Evolutionary conservation across 768 basidiomycete species (phyloP).

Genomic region (Rhodotorula graminis): DNA sequence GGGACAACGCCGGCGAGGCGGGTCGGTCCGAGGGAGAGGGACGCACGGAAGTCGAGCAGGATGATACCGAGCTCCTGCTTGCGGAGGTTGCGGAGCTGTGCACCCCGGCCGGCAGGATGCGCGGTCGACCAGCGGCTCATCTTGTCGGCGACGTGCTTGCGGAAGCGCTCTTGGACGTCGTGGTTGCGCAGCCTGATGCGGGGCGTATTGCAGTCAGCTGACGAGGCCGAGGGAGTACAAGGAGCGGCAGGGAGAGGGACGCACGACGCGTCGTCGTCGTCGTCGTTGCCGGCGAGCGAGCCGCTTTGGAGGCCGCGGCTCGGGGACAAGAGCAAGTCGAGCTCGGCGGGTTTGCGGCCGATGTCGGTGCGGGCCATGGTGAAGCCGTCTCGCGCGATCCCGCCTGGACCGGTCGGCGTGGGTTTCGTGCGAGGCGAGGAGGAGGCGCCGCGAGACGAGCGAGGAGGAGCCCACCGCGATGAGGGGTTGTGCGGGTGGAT

Average conservation of each 20-base stretch:
- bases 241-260: neutral
- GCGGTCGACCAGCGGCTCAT: constrained; percentile 8
- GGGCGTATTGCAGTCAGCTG: too few species aligned
- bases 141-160: constrained; percentile 27
- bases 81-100: neutral
- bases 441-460: neutral
- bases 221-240: neutral
- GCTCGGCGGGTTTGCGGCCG: constrained; percentile 8
- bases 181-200: constrained; percentile 16
- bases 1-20: too few species aligned
- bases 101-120: neutral
- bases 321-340: constrained; percentile 31
- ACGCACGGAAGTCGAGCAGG: constrained; percentile 35
- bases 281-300: constrained; percentile 11
- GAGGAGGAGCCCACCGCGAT: neutral
- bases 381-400: constrained; percentile 10
- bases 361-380: constrained; percentile 23
- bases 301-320: constrained; percentile 18
- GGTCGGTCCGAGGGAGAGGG: neutral
- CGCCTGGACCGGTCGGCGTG: neutral
- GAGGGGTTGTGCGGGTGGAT: neutral
- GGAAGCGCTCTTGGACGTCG: constrained; percentile 20
- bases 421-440: neutral
- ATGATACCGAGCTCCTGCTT: constrained; percentile 34
- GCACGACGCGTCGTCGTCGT: constrained; percentile 8